Evolutionary conservation across 2,329 filamentous ascomycete genomes (phyloP).

Genomic region (Clonostachys sp.): DNA sequence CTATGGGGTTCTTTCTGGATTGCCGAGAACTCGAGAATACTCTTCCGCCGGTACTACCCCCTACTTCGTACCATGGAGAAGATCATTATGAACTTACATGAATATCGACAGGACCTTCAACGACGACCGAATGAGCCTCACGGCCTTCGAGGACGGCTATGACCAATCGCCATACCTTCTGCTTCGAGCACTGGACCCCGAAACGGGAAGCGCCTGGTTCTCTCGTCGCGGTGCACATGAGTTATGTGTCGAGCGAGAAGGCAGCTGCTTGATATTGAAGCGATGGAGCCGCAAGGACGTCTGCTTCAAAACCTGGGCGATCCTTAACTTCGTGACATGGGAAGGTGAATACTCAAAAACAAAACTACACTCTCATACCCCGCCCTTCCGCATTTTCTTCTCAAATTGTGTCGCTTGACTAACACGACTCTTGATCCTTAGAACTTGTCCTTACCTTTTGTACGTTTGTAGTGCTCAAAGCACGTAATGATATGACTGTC

Average conservation of each 20-base stretch:
- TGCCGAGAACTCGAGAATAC: slow-evolving; percentile 39
- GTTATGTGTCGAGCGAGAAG: slow-evolving; percentile 44
- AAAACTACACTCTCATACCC: not conserved
- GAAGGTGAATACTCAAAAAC: slow-evolving; percentile 40
- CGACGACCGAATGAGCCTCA: slow-evolving; percentile 47
- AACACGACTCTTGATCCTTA: slow-evolving; percentile 16
- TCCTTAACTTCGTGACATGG: slow-evolving; percentile 53
- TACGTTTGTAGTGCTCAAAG: slow-evolving; percentile 53
- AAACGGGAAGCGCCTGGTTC: slow-evolving; percentile 34
- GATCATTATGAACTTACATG: not conserved
- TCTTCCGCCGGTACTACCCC: slow-evolving; percentile 46
- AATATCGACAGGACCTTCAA: slow-evolving; percentile 41
- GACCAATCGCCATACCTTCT: slow-evolving; percentile 41
- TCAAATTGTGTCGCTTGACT: not conserved
- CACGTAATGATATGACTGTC: slow-evolving; percentile 37
- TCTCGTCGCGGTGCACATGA: slow-evolving; percentile 49
- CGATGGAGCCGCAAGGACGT: slow-evolving; percentile 42
- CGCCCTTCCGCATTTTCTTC: not conserved
- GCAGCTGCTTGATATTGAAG: slow-evolving; percentile 42
- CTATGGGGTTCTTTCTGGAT: slow-evolving; percentile 37
- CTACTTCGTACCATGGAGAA: not conserved
- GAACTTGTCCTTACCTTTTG: slow-evolving; percentile 57
- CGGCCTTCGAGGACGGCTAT: slow-evolving; percentile 40
- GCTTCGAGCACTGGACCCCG: slow-evolving; percentile 34
- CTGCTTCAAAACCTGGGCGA: slow-evolving; percentile 47